These are phyloP conservation scores for Tritrichomonas musculus DNA, from an alignment of 208 protist species.

Conservation along the genomic window DNA sequence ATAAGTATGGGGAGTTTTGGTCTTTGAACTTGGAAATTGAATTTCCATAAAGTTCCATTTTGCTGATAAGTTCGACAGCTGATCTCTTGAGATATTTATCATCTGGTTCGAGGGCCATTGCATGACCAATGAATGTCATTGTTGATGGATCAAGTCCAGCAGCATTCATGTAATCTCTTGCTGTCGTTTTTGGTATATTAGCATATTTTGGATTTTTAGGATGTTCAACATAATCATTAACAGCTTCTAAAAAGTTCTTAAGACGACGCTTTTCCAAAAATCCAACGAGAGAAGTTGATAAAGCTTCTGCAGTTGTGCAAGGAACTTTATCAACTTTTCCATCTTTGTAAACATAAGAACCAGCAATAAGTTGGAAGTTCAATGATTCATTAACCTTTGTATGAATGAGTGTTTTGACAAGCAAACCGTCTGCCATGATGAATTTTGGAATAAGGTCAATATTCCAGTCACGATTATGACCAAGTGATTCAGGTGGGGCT, in stretches of 20 bases:
- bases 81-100: constrained; percentile 82
- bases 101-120: constrained; percentile 67
- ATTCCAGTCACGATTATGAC: constrained; percentile 83
- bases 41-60: constrained; percentile 84
- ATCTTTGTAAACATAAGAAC: constrained; percentile 84
- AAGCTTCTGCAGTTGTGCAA: constrained; percentile 80
- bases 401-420: constrained; percentile 66
- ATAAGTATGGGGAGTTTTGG: constrained; percentile 91
- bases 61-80: constrained; percentile 74
- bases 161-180: constrained; percentile 80
- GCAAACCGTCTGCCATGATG: constrained; percentile 71
- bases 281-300: constrained; percentile 84
- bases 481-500: constrained; percentile 25
- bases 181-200: constrained; percentile 61
- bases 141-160: constrained; percentile 81
- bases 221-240: not conserved
- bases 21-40: constrained; percentile 71
- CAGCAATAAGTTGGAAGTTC: constrained; percentile 94
- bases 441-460: constrained; percentile 99
- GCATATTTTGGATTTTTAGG: not conserved
- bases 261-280: constrained; percentile 86
- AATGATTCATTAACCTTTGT: constrained; percentile 96
- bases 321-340: constrained; percentile 94
- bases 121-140: constrained; percentile 92
- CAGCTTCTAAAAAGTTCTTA: constrained; percentile 36